Evolutionary conservation across 140 eudicot genomes (phyloP).

Genomic region (Cichorium intybus): DNA sequence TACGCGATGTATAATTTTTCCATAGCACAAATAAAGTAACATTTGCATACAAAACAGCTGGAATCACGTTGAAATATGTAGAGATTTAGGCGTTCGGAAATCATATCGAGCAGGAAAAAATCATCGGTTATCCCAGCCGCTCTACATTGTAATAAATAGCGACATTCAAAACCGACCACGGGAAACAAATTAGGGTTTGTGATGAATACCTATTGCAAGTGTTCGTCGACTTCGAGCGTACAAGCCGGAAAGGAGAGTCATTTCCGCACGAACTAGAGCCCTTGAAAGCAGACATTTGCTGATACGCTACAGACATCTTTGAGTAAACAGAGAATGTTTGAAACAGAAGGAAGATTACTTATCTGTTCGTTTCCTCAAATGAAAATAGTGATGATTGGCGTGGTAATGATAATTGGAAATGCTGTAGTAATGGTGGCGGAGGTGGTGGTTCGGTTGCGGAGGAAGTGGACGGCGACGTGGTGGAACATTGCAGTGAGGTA

Average conservation of each 20-base stretch:
- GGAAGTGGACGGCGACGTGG: constrained; percentile 31
- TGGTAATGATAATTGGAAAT: not conserved
- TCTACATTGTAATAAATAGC: not conserved
- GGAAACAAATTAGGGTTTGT: not conserved
- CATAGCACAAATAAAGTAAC: not conserved
- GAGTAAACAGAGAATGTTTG: not conserved
- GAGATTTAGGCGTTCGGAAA: not conserved
- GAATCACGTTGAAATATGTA: not conserved
- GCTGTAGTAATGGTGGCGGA: not conserved
- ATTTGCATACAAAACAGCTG: not conserved
- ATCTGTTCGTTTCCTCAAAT: not conserved
- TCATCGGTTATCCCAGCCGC: not conserved
- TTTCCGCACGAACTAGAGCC: constrained; percentile 11
- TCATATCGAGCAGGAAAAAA: not conserved
- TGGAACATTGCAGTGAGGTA: constrained; percentile 12
- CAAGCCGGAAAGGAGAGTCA: constrained; percentile 23
- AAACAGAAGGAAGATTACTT: not conserved
- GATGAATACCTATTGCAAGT: constrained; percentile 12
- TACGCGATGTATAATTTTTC: not conserved
- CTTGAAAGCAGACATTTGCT: constrained; percentile 33
- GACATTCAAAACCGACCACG: not conserved
- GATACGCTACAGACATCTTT: constrained; percentile 15
- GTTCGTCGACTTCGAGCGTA: constrained; percentile 19
- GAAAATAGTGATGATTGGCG: constrained; percentile 1
- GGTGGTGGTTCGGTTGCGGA: constrained; percentile 8